Evolutionary conservation across 768 basidiomycete genomes (phyloP).

Genomic region (Lactarius quietus): DNA sequence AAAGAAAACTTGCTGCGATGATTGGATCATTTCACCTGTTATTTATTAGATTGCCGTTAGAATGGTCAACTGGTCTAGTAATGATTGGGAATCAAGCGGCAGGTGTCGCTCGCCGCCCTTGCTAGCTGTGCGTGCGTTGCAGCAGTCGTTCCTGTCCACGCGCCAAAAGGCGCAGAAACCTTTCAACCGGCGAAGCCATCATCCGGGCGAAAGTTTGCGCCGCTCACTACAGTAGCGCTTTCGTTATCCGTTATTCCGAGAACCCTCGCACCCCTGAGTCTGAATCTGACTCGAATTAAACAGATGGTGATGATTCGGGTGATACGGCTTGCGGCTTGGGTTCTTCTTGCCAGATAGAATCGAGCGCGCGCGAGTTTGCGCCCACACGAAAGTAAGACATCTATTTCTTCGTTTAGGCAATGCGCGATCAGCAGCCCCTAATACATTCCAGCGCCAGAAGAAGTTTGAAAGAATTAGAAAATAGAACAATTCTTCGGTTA

Average conservation of each 20-base stretch:
- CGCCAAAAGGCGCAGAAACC: neutral
- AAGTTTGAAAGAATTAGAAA: neutral
- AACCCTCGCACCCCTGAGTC: neutral
- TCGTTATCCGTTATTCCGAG: neutral
- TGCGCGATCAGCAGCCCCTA: neutral
- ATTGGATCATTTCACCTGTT: slow-evolving; percentile 4
- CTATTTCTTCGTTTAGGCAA: neutral
- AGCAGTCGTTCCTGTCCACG: neutral
- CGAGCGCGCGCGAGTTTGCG: neutral
- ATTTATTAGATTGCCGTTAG: slow-evolving; percentile 23
- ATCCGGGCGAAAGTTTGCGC: neutral
- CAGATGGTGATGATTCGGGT: neutral
- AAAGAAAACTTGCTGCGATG: neutral
- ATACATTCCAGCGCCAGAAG: neutral
- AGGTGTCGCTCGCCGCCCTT: neutral
- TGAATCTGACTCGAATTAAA: neutral
- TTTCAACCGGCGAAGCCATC: neutral
- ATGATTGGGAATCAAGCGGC: slow-evolving; percentile 20
- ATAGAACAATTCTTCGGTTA: neutral
- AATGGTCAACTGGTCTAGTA: slow-evolving; percentile 23
- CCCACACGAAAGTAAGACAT: neutral
- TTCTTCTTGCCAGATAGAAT: neutral
- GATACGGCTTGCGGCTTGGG: neutral
- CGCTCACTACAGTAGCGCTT: neutral
- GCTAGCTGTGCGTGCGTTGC: neutral